Evolutionary conservation across 2,329 filamentous ascomycete species (phyloP).

Genomic region (Scolecobasidium constrictum): DNA sequence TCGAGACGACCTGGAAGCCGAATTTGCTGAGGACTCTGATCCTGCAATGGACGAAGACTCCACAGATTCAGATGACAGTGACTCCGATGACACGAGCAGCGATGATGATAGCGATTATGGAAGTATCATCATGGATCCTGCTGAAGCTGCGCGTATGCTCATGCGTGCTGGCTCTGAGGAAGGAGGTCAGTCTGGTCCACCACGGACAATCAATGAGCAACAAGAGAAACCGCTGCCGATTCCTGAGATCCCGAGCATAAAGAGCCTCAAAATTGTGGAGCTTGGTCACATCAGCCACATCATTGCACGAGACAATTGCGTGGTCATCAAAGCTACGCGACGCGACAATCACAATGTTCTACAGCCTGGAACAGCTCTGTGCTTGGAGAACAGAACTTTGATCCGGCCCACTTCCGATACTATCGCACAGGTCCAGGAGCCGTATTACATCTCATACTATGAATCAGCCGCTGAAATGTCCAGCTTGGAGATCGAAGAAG

Average conservation of each 20-base stretch:
- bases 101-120: conserved; percentile 39
- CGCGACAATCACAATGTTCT: conserved; percentile 48
- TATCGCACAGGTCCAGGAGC: conserved; percentile 74
- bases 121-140: conserved; percentile 65
- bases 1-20: conserved; percentile 47
- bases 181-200: conserved; percentile 60
- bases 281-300: conserved; percentile 67
- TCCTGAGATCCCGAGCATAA: conserved; percentile 67
- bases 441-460: conserved; percentile 76
- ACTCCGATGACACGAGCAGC: conserved; percentile 13
- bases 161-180: conserved; percentile 67
- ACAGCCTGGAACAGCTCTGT: conserved; percentile 74
- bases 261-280: conserved; percentile 64
- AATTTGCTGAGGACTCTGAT: conserved; percentile 51
- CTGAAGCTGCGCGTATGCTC: conserved; percentile 72
- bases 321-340: conserved; percentile 63
- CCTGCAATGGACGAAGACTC: conserved; percentile 15
- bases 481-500: conserved; percentile 55
- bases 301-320: conserved; percentile 57
- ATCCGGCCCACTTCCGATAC: conserved; percentile 78
- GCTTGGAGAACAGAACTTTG: conserved; percentile 61
- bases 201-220: conserved; percentile 76
- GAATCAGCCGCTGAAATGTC: conserved; percentile 56
- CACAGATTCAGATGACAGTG: conserved; percentile 12
- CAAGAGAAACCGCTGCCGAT: conserved; percentile 40